Base-by-base conservation (phyloP, 2,329 filamentous ascomycete genomes). In the Verticillium tricorpus region DNA sequence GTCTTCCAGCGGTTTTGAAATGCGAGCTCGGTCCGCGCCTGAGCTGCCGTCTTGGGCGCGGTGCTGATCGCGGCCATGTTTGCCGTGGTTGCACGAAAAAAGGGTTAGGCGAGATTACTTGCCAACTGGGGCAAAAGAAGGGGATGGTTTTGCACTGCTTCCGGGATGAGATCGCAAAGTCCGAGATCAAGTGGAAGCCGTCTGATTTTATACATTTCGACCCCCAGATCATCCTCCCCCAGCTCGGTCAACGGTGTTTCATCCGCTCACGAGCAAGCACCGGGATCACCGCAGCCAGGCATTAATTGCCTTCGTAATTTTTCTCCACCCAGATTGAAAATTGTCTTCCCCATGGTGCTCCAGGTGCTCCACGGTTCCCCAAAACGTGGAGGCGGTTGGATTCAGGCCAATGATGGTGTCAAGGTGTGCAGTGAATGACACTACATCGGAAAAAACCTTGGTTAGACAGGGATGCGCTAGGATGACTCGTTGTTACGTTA, bases 1-100 rank as follows among this genome's bases (percentile, higher is more conserved):
- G 71, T 67, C 45, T 67, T 63, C 71, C 69, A 73, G 50, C 64
- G 58, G 17, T 63, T 62, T 31, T 64, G 17, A 22, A 52, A 52
- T 9, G 45, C 45, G n/a, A 57, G 32, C 34, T 57, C 55, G 37
- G 55, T 37, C 31, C 55, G 55, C 31, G 17, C 55, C 55, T 57
- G 55, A 37, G 34, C 34, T 15, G 55, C 55, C 31, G 28, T 37
- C 55, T 57, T 57, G 15, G 55, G 34, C 9, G 32, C 22, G 55
- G 35, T 57, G 55, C 12, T 25, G 45, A 52, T 52, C n/a, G 39
- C 34, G 32, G 55, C 55, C 55, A 57, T 57, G 55, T 9, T 57
- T 39, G 55, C n/a, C 9, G 31, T 14, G 17, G 14, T 57, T 34
- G 25, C 32, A 14, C 15, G 28, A 34, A 12, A 22, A 15, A 37